Evolutionary conservation across 441 rosid species (phyloP).

Genomic region (Eutrema salsugineum): DNA sequence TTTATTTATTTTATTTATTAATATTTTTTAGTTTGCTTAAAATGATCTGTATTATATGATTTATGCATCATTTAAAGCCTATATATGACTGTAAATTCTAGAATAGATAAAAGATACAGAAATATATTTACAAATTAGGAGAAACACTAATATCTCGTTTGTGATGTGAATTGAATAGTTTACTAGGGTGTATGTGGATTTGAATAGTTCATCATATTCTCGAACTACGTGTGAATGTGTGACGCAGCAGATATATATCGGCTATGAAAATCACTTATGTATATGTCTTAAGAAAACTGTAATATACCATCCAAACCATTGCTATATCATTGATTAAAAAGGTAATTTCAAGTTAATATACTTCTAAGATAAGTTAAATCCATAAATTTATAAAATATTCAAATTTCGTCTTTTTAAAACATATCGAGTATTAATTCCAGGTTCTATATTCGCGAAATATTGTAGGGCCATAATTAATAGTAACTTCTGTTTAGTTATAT

Average conservation of each 20-base stretch:
- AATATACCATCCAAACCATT: background rate
- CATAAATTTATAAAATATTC: too few relatives aligned
- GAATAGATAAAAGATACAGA: background rate
- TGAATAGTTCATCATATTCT: background rate
- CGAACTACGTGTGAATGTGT: background rate
- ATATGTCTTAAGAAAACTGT: background rate
- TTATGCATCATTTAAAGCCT: too few relatives aligned
- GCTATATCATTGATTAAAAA: background rate
- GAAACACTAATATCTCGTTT: constrained; percentile 5
- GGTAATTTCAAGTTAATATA: too few relatives aligned
- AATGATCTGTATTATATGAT: too few relatives aligned
- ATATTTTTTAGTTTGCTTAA: too few relatives aligned
- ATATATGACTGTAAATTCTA: background rate
- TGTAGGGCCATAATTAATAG: constrained; percentile 24
- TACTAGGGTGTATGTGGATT: background rate
- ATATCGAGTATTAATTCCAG: background rate
- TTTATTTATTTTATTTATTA: too few relatives aligned
- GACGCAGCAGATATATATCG: background rate
- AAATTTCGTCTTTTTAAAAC: background rate
- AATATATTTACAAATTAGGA: background rate
- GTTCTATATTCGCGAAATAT: background rate
- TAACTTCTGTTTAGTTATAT: constrained; percentile 26
- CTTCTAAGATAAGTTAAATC: too few relatives aligned
- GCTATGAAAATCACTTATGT: background rate
- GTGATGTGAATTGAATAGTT: background rate